phyloP scores from a whole-genome alignment of 257 asterid genomes.

The Cordia subcordata region DNA sequence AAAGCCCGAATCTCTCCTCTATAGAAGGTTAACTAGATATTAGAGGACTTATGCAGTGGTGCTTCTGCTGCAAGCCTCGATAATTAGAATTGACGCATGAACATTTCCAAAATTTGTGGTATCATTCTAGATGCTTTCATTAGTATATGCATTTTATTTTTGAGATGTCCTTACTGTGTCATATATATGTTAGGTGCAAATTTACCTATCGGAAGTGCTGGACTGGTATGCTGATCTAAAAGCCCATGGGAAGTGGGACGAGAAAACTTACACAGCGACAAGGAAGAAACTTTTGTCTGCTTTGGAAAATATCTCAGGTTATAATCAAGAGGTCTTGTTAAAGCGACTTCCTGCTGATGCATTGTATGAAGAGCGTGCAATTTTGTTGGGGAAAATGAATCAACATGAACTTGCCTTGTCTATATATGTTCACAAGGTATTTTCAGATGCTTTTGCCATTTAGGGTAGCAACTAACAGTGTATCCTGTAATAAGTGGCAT shows the following conservation, averaged over 20 bases:
- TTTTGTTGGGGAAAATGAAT: slow-evolving; percentile 89
- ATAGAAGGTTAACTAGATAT: too few species aligned
- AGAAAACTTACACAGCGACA: slow-evolving; percentile 65
- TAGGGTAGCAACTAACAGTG: too few species aligned
- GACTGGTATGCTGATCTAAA: slow-evolving; percentile 73
- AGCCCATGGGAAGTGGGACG: slow-evolving; percentile 88
- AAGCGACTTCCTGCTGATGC: slow-evolving; percentile 89
- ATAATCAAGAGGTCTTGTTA: slow-evolving; percentile 70
- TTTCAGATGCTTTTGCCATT: too few species aligned
- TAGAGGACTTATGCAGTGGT: too few species aligned
- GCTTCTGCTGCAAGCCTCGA: too few species aligned
- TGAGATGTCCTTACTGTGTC: neutral
- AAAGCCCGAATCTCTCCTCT: too few species aligned
- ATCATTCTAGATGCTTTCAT: too few species aligned
- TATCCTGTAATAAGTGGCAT: too few species aligned
- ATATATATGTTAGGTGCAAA: slow-evolving; percentile 68
- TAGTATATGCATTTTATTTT: neutral
- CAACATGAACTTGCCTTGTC: slow-evolving; percentile 96
- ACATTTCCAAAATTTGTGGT: too few species aligned
- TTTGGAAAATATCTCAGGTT: slow-evolving; percentile 79
- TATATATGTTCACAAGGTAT: slow-evolving; percentile 86
- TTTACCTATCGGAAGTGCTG: slow-evolving; percentile 90
- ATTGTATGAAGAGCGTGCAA: slow-evolving; percentile 86
- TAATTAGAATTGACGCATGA: too few species aligned
- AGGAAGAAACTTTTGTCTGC: slow-evolving; percentile 92